Conservation (phyloP, 2,329 filamentous ascomycete species). For the Venturia carpophila region DNA sequence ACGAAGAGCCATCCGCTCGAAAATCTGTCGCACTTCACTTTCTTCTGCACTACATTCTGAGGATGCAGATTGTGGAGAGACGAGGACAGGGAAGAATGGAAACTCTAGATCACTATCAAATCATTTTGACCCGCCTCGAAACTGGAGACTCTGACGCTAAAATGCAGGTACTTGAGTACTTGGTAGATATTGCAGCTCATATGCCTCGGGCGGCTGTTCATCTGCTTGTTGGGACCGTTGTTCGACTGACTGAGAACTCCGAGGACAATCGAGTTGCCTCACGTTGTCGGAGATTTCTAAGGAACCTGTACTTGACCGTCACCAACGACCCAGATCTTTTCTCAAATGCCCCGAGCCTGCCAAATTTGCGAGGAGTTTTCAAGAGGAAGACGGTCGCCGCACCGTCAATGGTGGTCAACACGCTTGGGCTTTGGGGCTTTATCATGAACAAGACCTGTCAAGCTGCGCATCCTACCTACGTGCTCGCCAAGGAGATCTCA, state of each 20-base stretch:
- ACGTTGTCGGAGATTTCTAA: background rate
- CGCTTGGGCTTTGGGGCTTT: constrained; percentile 11
- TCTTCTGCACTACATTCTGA: constrained; percentile 7
- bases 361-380: background rate
- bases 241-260: constrained; percentile 19
- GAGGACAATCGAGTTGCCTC: constrained; percentile 3
- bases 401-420: constrained; percentile 13
- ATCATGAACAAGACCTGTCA: constrained; percentile 9
- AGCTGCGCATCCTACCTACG: background rate
- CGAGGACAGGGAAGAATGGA: background rate
- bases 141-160: constrained; percentile 6
- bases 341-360: background rate
- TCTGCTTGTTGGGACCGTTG: constrained; percentile 14
- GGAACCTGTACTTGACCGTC: background rate
- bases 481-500: background rate
- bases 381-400: background rate
- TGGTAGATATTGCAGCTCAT: background rate
- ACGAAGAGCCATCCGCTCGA: constrained; percentile 5
- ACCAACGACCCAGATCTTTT: constrained; percentile 1
- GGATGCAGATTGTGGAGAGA: background rate
- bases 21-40: constrained; percentile 11
- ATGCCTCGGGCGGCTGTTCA: background rate
- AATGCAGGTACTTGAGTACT: constrained; percentile 7
- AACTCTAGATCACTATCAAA: background rate
- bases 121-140: constrained; percentile 10